Evolutionary conservation across 805 yeast species (phyloP), one percentile per base, ranked within the genome.

Genomic region (Saturnispora ahearnii): DNA sequence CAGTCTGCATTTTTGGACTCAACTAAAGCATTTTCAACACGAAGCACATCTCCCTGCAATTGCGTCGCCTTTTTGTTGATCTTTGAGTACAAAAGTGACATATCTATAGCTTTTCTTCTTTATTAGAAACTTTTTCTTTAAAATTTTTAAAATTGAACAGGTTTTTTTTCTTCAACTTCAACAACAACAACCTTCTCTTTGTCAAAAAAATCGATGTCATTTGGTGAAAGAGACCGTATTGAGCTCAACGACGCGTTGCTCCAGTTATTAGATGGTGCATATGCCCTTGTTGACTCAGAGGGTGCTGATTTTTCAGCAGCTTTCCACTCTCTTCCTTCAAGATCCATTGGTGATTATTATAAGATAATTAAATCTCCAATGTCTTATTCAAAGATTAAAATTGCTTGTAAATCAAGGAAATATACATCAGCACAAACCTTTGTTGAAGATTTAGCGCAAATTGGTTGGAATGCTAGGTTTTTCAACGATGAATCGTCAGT

Each of bases 391-490:
- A 80, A 84, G 54, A 77, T 90, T 51, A 81, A 77, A 51, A 76
- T 81, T 55, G 73, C 77, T 52, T 66, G 86, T 33, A 78, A 78
- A 52, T 70, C 73, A 38, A 66, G 65, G 45, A 68, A 67, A 52
- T 90, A 89, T 67, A 63, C 68, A 5, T 71, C 71, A 43, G 78
- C 87, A 0, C 84, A 81, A 57, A 82, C 79, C 42, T 89, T 87
- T 63, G 68, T 90, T 34, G 75, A 71, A 51, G 96, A 90, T 64
- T 62, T 90, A 52, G 87, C 84, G 0, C 95, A 87, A 64, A 84
- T 91, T 47, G 77, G 87, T 1, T 87, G 95, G 89, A 91, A 91
- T 62, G 96, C 97, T 3, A 78, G 87, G 53, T 77, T 82, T 44
- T 91, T 83, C 66, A 91, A 91, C 65, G 81, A 80, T 51, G 81